A percentile compares a stretch with the other conserved stretches of the same genome.
These are phyloP conservation scores for Anthostomella pinea DNA, from an alignment of 2,329 filamentous ascomycete genomes.

Conservation along the genomic window DNA sequence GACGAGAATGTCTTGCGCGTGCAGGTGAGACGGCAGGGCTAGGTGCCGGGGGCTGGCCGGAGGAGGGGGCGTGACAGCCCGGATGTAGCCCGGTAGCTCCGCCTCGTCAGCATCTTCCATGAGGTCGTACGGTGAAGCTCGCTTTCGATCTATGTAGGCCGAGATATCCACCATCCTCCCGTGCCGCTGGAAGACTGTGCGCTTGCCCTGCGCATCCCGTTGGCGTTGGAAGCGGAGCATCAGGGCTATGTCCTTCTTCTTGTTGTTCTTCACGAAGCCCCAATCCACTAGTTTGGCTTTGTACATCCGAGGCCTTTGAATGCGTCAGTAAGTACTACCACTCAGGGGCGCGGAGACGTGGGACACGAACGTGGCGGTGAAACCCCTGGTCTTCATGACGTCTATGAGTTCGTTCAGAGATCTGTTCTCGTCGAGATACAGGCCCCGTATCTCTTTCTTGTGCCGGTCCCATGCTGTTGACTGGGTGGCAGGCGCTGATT, in stretches of 20 bases:
- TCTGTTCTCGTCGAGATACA: no score
- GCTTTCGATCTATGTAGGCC: constrained; percentile 22
- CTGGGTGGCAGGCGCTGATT: no score
- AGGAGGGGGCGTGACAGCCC: constrained; percentile 19
- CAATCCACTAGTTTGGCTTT: constrained; percentile 25
- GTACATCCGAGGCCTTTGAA: constrained; percentile 27
- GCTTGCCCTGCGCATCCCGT: constrained; percentile 22
- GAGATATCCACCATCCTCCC: constrained; percentile 24
- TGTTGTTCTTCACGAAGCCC: constrained; percentile 26
- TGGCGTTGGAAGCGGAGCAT: constrained; percentile 22
- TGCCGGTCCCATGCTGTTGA: no score
- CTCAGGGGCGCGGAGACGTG: no score
- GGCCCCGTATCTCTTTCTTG: no score
- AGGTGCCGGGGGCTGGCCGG: constrained; percentile 16
- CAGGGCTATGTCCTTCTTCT: constrained; percentile 22
- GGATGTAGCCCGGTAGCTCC: constrained; percentile 18
- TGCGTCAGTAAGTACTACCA: no score
- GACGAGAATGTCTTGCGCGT: constrained; percentile 20
- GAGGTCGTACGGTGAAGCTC: constrained; percentile 15
- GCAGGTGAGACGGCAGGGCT: constrained; percentile 17
- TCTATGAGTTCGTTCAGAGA: no score
- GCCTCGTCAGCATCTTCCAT: constrained; percentile 5
- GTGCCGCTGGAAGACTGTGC: constrained; percentile 21
- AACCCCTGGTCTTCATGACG: no score
- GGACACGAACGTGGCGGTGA: no score